These are phyloP conservation scores for Coelastrella sp. DNA, from an alignment of 139 green algal species.

Conservation along the genomic window DNA sequence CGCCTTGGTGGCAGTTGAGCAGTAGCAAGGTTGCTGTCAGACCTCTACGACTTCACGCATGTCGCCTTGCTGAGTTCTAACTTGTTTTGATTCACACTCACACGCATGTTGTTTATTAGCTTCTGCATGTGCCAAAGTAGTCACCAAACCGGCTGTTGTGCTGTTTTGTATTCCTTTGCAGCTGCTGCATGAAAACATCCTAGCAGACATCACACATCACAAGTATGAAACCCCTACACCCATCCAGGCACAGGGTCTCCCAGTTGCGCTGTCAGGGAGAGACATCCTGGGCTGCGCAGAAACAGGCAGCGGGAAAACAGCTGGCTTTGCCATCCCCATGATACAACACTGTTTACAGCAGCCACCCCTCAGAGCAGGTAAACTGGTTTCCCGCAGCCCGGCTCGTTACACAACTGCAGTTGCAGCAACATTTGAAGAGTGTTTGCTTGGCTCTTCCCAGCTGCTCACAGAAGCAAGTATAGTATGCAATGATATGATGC, in stretches of 20 bases:
- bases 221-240: conserved; percentile 91
- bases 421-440: too few species aligned
- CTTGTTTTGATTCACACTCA: too few species aligned
- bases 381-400: background rate
- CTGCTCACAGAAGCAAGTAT: too few species aligned
- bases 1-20: background rate
- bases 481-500: too few species aligned
- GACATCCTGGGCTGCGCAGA: conserved; percentile 94
- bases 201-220: conserved; percentile 82
- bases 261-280: conserved; percentile 83
- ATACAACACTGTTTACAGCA: conserved; percentile 89
- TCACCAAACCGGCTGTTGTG: background rate
- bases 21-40: background rate
- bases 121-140: too few species aligned
- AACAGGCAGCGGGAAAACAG: conserved; percentile 93
- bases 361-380: conserved; percentile 50
- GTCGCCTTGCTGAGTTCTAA: too few species aligned
- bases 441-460: too few species aligned
- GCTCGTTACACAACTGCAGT: too few species aligned
- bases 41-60: too few species aligned
- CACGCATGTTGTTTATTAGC: too few species aligned
- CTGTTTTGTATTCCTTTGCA: conserved; percentile 53
- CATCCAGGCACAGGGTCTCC: conserved; percentile 92
- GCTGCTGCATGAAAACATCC: conserved; percentile 85
- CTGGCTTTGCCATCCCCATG: conserved; percentile 90